A percentile compares a stretch with the other conserved stretches of the same genome.
Evolutionary conservation across 805 yeast species (phyloP).

Genomic region (Wickerhamiella spandovensis): DNA sequence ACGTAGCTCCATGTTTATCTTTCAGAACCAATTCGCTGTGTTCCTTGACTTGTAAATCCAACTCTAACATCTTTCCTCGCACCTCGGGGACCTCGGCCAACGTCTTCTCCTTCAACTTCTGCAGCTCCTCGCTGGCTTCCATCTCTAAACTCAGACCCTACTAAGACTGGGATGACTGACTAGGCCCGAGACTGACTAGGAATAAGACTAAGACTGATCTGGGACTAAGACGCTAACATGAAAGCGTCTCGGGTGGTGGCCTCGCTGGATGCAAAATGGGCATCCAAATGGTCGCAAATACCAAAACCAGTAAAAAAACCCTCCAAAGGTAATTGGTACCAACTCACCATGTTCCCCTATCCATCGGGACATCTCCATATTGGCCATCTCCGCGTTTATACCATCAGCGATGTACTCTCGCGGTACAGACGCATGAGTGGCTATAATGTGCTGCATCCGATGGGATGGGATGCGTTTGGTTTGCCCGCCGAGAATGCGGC

Average conservation of each 20-base stretch:
- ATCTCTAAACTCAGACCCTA: too few species aligned
- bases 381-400: slow-evolving; percentile 89
- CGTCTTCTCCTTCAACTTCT: not conserved
- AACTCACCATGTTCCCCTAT: slow-evolving; percentile 86
- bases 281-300: not conserved
- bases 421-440: slow-evolving; percentile 70
- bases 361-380: slow-evolving; percentile 89
- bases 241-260: not conserved
- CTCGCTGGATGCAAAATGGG: slow-evolving; percentile 5
- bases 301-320: slow-evolving; percentile 2
- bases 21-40: not conserved
- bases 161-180: too few species aligned
- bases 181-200: not conserved
- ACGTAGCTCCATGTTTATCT: not conserved
- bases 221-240: not conserved
- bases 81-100: not conserved
- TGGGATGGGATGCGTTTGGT: slow-evolving; percentile 99
- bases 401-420: slow-evolving; percentile 74
- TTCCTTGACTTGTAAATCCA: not conserved
- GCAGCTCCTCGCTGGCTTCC: not conserved
- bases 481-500: slow-evolving; percentile 98
- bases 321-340: slow-evolving; percentile 35
- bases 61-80: not conserved
- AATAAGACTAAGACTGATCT: too few species aligned
- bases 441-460: slow-evolving; percentile 73